These are phyloP conservation scores for Suhomyces panamericanus DNA, from an alignment of 1,139 yeast genomes.

Conservation along the genomic window DNA sequence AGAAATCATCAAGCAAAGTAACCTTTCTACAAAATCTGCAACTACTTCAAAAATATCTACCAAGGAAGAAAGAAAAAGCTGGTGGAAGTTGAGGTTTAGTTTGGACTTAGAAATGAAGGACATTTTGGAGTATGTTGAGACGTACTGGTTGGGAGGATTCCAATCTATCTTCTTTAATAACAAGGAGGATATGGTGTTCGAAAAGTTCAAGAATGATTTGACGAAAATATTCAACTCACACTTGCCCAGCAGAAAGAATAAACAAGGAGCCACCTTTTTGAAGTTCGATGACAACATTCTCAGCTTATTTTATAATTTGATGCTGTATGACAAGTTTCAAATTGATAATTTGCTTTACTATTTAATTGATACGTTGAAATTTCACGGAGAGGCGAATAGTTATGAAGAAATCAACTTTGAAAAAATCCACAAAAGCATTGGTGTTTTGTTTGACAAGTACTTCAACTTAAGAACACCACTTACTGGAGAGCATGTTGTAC, in stretches of 20 bases:
- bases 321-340: conserved; percentile 29
- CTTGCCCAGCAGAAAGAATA: conserved; percentile 38
- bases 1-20: conserved; percentile 58
- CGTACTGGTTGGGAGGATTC: conserved; percentile 82
- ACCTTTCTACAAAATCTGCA: conserved; percentile 55
- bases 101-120: conserved; percentile 58
- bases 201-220: conserved; percentile 40
- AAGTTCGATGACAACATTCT: conserved; percentile 52
- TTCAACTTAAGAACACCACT: conserved; percentile 20
- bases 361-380: conserved; percentile 57
- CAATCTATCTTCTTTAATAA: conserved; percentile 53
- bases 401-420: conserved; percentile 66
- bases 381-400: conserved; percentile 64
- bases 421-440: conserved; percentile 36
- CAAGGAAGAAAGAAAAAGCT: conserved; percentile 59
- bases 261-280: conserved; percentile 18
- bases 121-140: conserved; percentile 61
- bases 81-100: conserved; percentile 76
- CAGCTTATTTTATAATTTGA: conserved; percentile 53
- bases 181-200: conserved; percentile 27
- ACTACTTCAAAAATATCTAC: conserved; percentile 54
- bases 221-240: conserved; percentile 27
- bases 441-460: conserved; percentile 40
- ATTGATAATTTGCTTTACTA: conserved; percentile 67
- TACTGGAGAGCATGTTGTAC: conserved; percentile 54